phyloP scores from a whole-genome alignment of 2,329 filamentous ascomycete genomes.

The Coniochaeta hoffmannii region DNA sequence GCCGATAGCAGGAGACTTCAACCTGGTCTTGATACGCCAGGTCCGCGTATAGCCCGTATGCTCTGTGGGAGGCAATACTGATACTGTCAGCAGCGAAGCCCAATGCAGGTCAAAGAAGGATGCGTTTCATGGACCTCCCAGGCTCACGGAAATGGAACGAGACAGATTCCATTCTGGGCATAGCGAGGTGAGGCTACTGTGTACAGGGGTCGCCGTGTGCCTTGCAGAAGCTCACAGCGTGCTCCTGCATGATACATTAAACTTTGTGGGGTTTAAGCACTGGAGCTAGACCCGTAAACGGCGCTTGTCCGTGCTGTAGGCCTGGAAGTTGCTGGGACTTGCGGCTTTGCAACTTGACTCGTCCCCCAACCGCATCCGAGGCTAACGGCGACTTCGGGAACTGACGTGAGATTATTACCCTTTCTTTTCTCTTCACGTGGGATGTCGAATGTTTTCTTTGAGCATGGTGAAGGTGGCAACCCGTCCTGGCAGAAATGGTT shows the following conservation, averaged over 20 bases:
- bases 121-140: neutral
- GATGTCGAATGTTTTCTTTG: neutral
- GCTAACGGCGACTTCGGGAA: neutral
- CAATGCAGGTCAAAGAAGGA: neutral
- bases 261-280: neutral
- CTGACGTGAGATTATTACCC: neutral
- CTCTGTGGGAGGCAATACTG: neutral
- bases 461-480: neutral
- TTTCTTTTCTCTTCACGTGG: neutral
- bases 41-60: neutral
- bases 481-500: neutral
- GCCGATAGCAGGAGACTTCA: neutral
- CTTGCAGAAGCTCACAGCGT: neutral
- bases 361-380: neutral
- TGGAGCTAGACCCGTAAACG: conserved; percentile 1
- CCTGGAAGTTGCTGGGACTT: no score
- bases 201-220: neutral
- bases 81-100: neutral
- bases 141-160: neutral
- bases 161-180: neutral
- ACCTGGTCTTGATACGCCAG: neutral
- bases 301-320: neutral
- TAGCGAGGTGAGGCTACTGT: neutral
- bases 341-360: neutral
- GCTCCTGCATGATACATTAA: neutral